Evolutionary conservation across 2,329 filamentous ascomycete species (phyloP), one percentile per base, ranked within the genome.

Genomic region (Massarina eburnea): DNA sequence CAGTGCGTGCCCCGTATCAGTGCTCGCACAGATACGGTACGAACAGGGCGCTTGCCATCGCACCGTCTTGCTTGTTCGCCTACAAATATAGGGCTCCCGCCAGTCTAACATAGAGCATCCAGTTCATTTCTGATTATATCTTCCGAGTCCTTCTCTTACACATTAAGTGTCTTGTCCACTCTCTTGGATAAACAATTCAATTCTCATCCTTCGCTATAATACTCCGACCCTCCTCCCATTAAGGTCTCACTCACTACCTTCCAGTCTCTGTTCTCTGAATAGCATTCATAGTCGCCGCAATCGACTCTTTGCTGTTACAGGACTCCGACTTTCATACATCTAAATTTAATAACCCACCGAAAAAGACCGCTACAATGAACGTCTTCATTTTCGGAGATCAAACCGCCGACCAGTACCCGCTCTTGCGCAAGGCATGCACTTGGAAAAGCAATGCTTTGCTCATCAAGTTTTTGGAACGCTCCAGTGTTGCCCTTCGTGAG

Each of bases 341-440:
- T 43, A 45, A 29, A 32, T 49, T 57, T 54, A 46, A 51, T 58
- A 60, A 63, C 57, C 57, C 55, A 48, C 45, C 48, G 45, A 41
- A 8, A 19, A 35, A 37, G 24, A 48, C 48, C 45, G 42, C 50
- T 58, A 71, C 44, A 53, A 73, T 73, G 64, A 77, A 77, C 61
- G 62, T 74, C 47, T 78, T 86, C 67, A 79, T 88, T 51, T 86
- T 88, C 64, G 84, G 84, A 72, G 85, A 88, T 64, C 85, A 88
- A 71, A 87, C 84, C 49, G 77, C 83, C 58, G 82, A 86, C 66
- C 84, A 84, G 58, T 81, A 85, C 63, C 74, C 73, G 55, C 82
- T 86, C 54, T 71, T 88, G 49, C 70, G 73, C 55, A 76, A 75
- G 58, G 68, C 75, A 22, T 67, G 70, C 45, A 68, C 74, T 40